These are phyloP conservation scores for Yarrowia hollandica DNA, from an alignment of 805 yeast species.

Conservation along the genomic window DNA sequence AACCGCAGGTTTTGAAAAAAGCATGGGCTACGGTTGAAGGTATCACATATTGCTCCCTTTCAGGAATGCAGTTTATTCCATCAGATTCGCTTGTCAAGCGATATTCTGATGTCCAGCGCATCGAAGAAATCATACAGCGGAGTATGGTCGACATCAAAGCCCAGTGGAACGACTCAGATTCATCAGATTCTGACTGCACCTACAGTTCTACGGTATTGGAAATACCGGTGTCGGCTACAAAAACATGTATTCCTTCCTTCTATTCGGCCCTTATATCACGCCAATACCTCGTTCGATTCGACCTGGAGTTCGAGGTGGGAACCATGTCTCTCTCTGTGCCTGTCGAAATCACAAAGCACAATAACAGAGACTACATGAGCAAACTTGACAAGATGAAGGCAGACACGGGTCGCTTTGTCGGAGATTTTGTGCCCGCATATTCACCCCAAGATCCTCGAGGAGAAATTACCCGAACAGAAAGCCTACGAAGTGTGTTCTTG, in stretches of 20 bases:
- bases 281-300: conserved; percentile 7
- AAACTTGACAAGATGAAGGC: conserved; percentile 18
- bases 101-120: conserved; percentile 9
- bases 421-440: conserved; percentile 20
- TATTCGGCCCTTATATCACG: conserved; percentile 18
- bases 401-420: conserved; percentile 4
- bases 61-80: conserved; percentile 18
- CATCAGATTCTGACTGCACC: background rate
- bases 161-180: conserved; percentile 5
- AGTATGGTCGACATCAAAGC: conserved; percentile 2
- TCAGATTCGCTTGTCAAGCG: background rate
- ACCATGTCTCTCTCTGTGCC: background rate
- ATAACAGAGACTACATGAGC: conserved; percentile 19
- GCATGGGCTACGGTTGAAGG: conserved; percentile 11
- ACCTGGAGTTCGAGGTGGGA: conserved; percentile 7
- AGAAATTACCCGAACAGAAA: conserved; percentile 11
- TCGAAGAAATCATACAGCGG: conserved; percentile 5
- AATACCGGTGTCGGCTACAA: background rate
- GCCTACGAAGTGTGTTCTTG: conserved; percentile 7
- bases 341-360: conserved; percentile 15
- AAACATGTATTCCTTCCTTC: conserved; percentile 1
- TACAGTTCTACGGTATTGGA: background rate
- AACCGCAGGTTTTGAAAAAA: conserved; percentile 3
- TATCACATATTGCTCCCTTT: conserved; percentile 5
- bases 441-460: conserved; percentile 12